Evolutionary conservation across 2,329 filamentous ascomycete species (phyloP).

Genomic region (Beauveria sp.): DNA sequence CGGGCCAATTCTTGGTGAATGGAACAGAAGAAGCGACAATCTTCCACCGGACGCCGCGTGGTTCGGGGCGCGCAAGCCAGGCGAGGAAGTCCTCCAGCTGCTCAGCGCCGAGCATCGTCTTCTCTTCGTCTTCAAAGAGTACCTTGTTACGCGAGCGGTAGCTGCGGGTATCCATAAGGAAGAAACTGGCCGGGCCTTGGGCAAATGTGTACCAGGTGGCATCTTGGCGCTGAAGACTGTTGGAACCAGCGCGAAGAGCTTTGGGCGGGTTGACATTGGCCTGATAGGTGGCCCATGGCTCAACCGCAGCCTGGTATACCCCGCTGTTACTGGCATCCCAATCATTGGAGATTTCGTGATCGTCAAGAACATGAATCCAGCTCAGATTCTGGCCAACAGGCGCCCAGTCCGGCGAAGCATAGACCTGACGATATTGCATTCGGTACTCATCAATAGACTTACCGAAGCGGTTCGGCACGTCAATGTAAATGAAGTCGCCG

Average conservation of each 20-base stretch:
- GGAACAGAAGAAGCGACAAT: slow-evolving; percentile 84
- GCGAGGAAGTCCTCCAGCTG: slow-evolving; percentile 74
- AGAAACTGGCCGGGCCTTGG: slow-evolving; percentile 87
- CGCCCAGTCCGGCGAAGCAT: slow-evolving; percentile 87
- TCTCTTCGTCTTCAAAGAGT: slow-evolving; percentile 53
- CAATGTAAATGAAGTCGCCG: slow-evolving; percentile 84
- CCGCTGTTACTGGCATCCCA: slow-evolving; percentile 79
- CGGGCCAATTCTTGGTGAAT: slow-evolving; percentile 95
- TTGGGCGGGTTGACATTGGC: slow-evolving; percentile 73
- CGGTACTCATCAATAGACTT: slow-evolving; percentile 68
- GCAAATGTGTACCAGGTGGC: slow-evolving; percentile 85
- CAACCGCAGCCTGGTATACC: slow-evolving; percentile 70
- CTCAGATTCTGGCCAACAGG: slow-evolving; percentile 70
- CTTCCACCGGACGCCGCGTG: slow-evolving; percentile 82
- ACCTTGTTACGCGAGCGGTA: slow-evolving; percentile 66
- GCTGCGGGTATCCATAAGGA: slow-evolving; percentile 85
- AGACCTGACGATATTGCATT: slow-evolving; percentile 90
- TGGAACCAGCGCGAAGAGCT: slow-evolving; percentile 42
- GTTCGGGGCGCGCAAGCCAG: slow-evolving; percentile 67
- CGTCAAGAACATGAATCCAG: slow-evolving; percentile 95
- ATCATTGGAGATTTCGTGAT: slow-evolving; percentile 94
- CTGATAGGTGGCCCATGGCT: slow-evolving; percentile 85
- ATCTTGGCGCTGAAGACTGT: slow-evolving; percentile 33
- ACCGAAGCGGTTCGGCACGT: slow-evolving; percentile 77
- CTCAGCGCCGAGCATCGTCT: slow-evolving; percentile 78